phyloP scores from a whole-genome alignment of 129 eudicot genomes.

The Rutidosis leptorrhynchoides region DNA sequence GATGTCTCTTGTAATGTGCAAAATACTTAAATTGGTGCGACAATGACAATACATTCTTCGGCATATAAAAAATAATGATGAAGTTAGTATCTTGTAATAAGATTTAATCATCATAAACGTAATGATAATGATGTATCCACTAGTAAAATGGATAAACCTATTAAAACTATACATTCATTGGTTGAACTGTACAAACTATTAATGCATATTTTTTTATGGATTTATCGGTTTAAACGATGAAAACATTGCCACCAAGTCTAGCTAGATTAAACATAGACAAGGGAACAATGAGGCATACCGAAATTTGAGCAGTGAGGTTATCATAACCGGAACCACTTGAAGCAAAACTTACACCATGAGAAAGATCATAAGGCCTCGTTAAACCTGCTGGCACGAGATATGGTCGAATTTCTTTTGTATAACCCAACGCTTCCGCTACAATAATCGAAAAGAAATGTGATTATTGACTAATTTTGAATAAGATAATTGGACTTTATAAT shows the following conservation, averaged over 20 bases:
- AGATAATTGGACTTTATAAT: no score
- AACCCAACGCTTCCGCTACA: slow-evolving; percentile 51
- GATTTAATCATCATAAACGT: background rate
- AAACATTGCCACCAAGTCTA: no score
- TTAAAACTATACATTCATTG: no score
- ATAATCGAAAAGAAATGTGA: background rate
- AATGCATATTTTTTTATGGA: no score
- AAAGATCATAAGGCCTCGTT: slow-evolving; percentile 28
- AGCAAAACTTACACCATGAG: slow-evolving; percentile 58
- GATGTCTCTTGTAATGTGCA: slow-evolving; percentile 46
- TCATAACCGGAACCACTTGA: slow-evolving; percentile 56
- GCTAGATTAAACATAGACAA: no score
- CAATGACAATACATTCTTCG: slow-evolving; percentile 40
- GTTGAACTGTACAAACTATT: no score
- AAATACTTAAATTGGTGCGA: slow-evolving; percentile 49
- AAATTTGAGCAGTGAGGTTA: slow-evolving; percentile 48
- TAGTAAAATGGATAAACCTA: no score
- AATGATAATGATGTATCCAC: background rate
- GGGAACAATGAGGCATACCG: no score
- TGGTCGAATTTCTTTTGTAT: slow-evolving; percentile 33
- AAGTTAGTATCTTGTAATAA: background rate
- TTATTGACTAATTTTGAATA: no score
- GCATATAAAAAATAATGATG: background rate
- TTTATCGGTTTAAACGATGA: no score
- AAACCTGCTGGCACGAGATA: slow-evolving; percentile 33